These are phyloP conservation scores for Cercospora sp. DNA, from an alignment of 2,329 filamentous ascomycete genomes.

Conservation along the genomic window DNA sequence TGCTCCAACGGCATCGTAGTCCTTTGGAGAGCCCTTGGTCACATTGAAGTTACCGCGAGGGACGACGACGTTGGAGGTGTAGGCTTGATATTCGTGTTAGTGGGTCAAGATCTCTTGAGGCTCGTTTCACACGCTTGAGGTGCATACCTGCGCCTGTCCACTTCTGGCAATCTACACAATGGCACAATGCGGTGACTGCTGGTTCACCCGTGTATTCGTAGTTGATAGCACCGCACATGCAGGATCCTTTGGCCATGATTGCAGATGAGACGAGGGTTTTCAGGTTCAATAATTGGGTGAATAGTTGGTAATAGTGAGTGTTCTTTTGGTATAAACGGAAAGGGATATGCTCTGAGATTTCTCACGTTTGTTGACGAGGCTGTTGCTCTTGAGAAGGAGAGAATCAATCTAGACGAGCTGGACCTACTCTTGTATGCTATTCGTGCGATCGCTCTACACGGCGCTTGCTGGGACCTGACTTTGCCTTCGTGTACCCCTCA, in stretches of 20 bases:
- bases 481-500: neutral
- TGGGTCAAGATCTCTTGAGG: neutral
- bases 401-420: neutral
- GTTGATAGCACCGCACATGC: slow-evolving; percentile 35
- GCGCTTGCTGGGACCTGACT: neutral
- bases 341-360: too few species aligned
- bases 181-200: slow-evolving; percentile 49
- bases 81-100: slow-evolving; percentile 38
- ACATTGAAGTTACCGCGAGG: slow-evolving; percentile 51
- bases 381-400: neutral
- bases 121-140: neutral
- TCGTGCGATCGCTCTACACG: neutral
- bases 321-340: too few species aligned
- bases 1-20: slow-evolving; percentile 51
- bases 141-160: slow-evolving; percentile 48
- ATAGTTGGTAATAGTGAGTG: too few species aligned
- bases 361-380: too few species aligned
- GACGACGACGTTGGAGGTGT: slow-evolving; percentile 57
- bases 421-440: neutral
- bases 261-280: neutral
- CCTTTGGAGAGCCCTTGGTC: slow-evolving; percentile 53
- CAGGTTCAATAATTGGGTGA: neutral
- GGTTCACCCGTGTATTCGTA: slow-evolving; percentile 37
- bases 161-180: slow-evolving; percentile 54
- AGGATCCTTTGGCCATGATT: slow-evolving; percentile 35